Conservation (phyloP, 2,329 filamentous ascomycete genomes). For the Phialophora expanda region DNA sequence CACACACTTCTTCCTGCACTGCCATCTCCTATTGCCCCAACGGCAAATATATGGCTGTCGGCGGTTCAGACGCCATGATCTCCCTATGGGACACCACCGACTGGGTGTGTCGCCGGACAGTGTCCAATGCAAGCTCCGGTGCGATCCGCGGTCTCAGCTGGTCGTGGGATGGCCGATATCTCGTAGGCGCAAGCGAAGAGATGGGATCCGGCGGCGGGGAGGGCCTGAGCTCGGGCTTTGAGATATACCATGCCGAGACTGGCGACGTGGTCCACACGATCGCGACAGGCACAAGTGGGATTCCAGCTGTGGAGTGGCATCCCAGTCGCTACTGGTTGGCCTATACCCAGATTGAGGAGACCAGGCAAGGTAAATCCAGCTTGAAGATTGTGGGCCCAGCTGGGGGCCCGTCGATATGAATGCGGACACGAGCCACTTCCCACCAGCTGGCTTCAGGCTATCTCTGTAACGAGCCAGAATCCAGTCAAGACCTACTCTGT, state of each 20-base stretch:
- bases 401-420: constrained; percentile 42
- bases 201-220: constrained; percentile 47
- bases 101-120: constrained; percentile 56
- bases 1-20: constrained; percentile 56
- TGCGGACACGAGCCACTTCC: neutral
- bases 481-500: neutral
- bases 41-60: constrained; percentile 56
- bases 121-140: constrained; percentile 53
- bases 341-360: constrained; percentile 53
- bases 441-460: neutral
- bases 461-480: neutral
- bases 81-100: constrained; percentile 59
- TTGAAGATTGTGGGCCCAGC: constrained; percentile 56
- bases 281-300: constrained; percentile 48
- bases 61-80: constrained; percentile 56
- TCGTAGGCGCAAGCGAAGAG: constrained; percentile 57
- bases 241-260: constrained; percentile 58
- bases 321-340: constrained; percentile 57
- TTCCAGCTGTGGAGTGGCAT: constrained; percentile 58
- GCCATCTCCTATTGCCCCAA: constrained; percentile 54
- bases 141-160: constrained; percentile 56
- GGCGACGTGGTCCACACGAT: constrained; percentile 56
- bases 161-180: constrained; percentile 57
- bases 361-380: constrained; percentile 46
- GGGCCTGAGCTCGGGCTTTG: constrained; percentile 46